Base-by-base conservation (phyloP, 331 rosid genomes). In the Stylosanthes scabra region DNA sequence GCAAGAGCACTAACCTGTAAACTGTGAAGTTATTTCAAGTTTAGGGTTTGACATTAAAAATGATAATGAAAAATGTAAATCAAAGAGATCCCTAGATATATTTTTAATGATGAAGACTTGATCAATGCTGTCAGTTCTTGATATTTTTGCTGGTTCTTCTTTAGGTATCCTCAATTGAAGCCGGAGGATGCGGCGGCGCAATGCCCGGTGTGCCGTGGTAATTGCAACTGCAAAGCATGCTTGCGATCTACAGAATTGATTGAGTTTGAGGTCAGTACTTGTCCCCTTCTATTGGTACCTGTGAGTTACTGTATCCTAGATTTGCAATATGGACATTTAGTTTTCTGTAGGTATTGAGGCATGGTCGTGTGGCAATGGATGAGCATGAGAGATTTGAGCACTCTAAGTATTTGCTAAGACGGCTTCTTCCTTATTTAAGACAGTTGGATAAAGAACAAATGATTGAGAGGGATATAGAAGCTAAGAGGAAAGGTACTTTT, bases 201-300 rank as follows among this genome's bases (percentile, higher is more conserved):
- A 54, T 93, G 98, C 77, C 97, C 97, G 4, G 86, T 86, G 20
- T 93, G 98, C 76, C 6, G 84, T 66, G 86, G 74, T 58, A 91
- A 87, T 83, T 93, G 98, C 87, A 93, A 93, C 58, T 93, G 98
- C 83, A 93, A 87, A 86, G 81, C 84, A 31, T 93, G 98, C 80
- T 74, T 93, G 88, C 81, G 89, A 14, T 81, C 88, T 39, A 59
- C 60, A 41, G 74, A 6, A 11, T 81, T 79, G 10, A n/a, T n/a
- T n/a, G n/a, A n/a, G n/a, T 58, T 74, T 11, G 27, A 81, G 1
- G 98, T 89, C n/a, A 77, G 85, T 42, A 63, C 68, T 50, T 2
- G 46, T 42, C 28, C 57, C 45, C 39, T 74, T 50, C 8, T 9
- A 73, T 57, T 62, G 37, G 34, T 15, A 50, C 20, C 10, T 7